These are phyloP conservation scores for Danielia reshetovae DNA, from an alignment of 805 yeast genomes.

Conservation along the genomic window DNA sequence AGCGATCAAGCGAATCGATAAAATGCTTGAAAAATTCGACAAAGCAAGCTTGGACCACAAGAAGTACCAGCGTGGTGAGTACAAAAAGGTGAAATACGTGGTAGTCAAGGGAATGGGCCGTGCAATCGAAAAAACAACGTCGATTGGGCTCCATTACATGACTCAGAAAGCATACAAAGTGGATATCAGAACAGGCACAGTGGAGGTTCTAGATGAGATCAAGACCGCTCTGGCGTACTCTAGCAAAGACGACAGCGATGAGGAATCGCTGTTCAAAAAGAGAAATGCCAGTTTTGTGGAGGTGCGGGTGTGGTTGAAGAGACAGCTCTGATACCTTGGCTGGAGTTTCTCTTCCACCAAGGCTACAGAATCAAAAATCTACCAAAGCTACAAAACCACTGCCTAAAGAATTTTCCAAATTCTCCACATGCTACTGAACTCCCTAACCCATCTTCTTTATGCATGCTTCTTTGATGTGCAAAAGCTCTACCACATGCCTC, in stretches of 20 bases:
- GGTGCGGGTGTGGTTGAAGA: slow-evolving; percentile 35
- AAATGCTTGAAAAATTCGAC: slow-evolving; percentile 44
- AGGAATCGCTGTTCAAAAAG: slow-evolving; percentile 33
- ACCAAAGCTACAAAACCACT: too few species aligned
- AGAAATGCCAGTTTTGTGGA: slow-evolving; percentile 49
- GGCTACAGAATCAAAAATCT: too few species aligned
- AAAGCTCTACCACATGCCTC: slow-evolving; percentile 50
- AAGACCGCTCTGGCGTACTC: slow-evolving; percentile 8
- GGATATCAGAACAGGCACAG: slow-evolving; percentile 60
- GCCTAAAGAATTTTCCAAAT: too few species aligned
- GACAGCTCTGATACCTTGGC: too few species aligned
- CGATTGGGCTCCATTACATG: slow-evolving; percentile 59
- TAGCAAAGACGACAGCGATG: slow-evolving; percentile 23
- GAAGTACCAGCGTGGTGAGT: slow-evolving; percentile 28
- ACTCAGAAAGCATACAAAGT: slow-evolving; percentile 46
- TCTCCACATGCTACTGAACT: too few species aligned
- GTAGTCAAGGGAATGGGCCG: slow-evolving; percentile 71
- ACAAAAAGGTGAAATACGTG: slow-evolving; percentile 43
- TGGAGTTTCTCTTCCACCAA: too few species aligned
- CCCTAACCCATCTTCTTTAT: slow-evolving; percentile 21
- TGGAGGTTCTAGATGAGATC: slow-evolving; percentile 72
- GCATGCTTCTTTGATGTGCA: slow-evolving; percentile 38
- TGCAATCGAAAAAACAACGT: slow-evolving; percentile 58
- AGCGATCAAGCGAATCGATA: slow-evolving; percentile 61
- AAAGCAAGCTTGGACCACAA: slow-evolving; percentile 15